phyloP scores from a whole-genome alignment of 169 alveolate genomes.

The Plasmodium inui region DNA sequence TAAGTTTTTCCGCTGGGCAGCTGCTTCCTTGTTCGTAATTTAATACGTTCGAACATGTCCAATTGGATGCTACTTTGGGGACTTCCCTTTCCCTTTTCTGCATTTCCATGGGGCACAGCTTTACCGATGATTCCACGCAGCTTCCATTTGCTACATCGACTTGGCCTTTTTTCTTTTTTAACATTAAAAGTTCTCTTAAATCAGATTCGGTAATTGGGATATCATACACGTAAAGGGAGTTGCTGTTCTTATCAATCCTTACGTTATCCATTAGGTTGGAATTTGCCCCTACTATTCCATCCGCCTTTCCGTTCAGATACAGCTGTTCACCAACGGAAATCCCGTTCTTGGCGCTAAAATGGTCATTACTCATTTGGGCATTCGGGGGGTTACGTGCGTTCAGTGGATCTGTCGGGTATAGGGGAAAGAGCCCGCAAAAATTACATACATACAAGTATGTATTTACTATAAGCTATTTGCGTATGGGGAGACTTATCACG shows the following conservation, averaged over 20 bases:
- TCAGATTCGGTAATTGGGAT: slow-evolving; percentile 45
- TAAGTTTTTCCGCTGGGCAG: slow-evolving; percentile 21
- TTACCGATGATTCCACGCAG: background rate
- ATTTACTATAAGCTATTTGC: background rate
- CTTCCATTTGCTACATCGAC: background rate
- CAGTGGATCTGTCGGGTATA: background rate
- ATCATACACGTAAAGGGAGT: slow-evolving; percentile 23
- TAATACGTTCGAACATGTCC: background rate
- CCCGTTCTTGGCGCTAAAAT: background rate
- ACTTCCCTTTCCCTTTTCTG: background rate
- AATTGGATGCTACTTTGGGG: background rate
- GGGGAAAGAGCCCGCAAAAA: background rate
- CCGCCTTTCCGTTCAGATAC: background rate
- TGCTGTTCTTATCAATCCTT: slow-evolving; percentile 24
- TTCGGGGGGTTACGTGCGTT: background rate
- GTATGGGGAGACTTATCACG: background rate
- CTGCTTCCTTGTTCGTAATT: background rate
- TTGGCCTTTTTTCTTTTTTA: background rate
- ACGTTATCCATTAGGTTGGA: slow-evolving; percentile 25
- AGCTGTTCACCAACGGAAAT: background rate
- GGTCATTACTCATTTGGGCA: background rate
- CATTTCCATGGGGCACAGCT: background rate
- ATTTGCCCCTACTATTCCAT: background rate
- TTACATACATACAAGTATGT: background rate
- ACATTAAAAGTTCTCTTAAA: slow-evolving; percentile 12